Base-by-base conservation (phyloP, 768 basidiomycete species). In the Pilatotrama ljubarskyi region DNA sequence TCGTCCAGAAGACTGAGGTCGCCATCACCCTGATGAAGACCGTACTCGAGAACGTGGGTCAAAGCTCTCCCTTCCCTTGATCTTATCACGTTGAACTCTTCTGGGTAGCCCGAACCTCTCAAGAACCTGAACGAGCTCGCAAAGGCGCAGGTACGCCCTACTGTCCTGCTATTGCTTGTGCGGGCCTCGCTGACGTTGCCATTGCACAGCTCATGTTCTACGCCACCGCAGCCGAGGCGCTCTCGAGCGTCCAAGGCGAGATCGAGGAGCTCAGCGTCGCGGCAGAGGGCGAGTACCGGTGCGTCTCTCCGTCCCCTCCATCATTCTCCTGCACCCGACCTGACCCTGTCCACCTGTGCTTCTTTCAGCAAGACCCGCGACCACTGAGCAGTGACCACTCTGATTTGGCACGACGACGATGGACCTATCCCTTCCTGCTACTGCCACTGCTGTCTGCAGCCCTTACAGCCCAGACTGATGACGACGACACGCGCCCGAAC, bases 11-110 rank as follows among this genome's bases (percentile, higher is more conserved):
- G 80, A 99, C 97, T 22, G 97, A 99, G 74, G 90, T 95, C 29
- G 96, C 95, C 0, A 97, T 97, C 67, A 91, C 90, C 2, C 82
- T 94, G 43, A 96, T 97, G 95, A 96, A 96, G 80, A 90, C 92
- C n/a, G 96, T 98, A 15, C 82, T 99, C 38, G 96, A 98, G 68
- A 98, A 98, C 75, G 95, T 97, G 64, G 55, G 90, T 79, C 8
- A 11, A 15, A 14, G 3, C 29, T n/a, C 9, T 3, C n/a, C 51
- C 4, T 24, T 17, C 32, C 42, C 25, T 4, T 17, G 7, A 7
- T 37, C 46, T 41, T 11, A 8, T 40, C 9, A 41, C 46, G 29
- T 64, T 44, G 61, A 35, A 50, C 5, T 52, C 35, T 17, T 10
- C 25, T 42, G 9, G 42, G 22, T 66, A 96, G 94, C 97, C 97